phyloP scores from a whole-genome alignment of 2,329 filamentous ascomycete species.

The Parafenestella ontariensis region DNA sequence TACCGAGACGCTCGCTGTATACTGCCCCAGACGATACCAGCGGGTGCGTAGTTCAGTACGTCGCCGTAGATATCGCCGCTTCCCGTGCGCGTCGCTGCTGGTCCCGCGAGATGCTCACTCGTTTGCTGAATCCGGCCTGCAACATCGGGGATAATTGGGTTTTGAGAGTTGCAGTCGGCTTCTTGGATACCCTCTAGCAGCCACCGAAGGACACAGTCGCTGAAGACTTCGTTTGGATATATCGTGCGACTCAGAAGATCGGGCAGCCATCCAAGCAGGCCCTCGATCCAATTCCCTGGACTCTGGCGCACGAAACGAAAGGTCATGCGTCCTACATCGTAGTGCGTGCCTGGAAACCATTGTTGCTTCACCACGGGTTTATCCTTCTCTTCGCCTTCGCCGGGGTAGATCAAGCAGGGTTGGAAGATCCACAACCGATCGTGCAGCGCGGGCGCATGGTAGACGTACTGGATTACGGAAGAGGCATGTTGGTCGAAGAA shows the following conservation, averaged over 20 bases:
- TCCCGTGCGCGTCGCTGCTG: constrained; percentile 21
- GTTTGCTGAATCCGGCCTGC: constrained; percentile 20
- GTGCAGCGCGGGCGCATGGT: constrained; percentile 43
- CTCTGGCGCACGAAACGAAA: constrained; percentile 44
- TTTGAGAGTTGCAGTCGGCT: constrained; percentile 7
- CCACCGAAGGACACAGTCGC: constrained; percentile 42
- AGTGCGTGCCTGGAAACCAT: constrained; percentile 50
- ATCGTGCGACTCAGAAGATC: constrained; percentile 36
- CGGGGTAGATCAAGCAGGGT: constrained; percentile 36
- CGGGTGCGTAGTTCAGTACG: constrained; percentile 38
- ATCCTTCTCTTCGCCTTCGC: constrained; percentile 6
- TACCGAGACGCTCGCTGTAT: constrained; percentile 21
- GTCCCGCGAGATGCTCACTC: constrained; percentile 17
- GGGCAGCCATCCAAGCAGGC: constrained; percentile 34
- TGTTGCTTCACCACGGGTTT: constrained; percentile 31
- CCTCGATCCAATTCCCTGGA: constrained; percentile 38
- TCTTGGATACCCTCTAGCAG: constrained; percentile 35
- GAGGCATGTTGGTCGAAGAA: constrained; percentile 47
- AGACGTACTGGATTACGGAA: constrained; percentile 41
- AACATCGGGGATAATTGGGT: constrained; percentile 27
- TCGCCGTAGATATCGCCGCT: constrained; percentile 45
- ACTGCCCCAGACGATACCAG: constrained; percentile 25
- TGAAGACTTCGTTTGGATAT: constrained; percentile 42
- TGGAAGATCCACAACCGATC: constrained; percentile 47
- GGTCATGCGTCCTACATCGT: constrained; percentile 45